Evolutionary conservation across 371 early-diverging fungal species (phyloP), one percentile per base, ranked within the genome.

Genomic region (Lichtheimia corymbifera): DNA sequence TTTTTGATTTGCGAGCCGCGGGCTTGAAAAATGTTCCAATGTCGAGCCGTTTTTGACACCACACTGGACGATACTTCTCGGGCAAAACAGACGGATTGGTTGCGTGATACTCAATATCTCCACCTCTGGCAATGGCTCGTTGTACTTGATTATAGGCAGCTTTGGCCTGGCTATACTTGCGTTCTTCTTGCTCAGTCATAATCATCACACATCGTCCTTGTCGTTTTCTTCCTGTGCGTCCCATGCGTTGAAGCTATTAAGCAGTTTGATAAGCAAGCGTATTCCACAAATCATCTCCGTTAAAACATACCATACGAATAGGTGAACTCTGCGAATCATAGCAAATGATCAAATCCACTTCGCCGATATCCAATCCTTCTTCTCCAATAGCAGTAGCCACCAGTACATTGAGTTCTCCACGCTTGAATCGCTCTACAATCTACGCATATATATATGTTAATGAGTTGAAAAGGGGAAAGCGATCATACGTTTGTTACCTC

Each of bases 311-410:
- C 93, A 94, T 89, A 45, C 93, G 87, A 61, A 91, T 88, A 2
- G 93, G 92, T 3, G 92, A 91, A 30, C 81, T 80, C 58, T 93
- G 93, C 3, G 91, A 81, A 64, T 97, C 97, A 65, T 86, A 97
- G 73, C 95, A 95, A 7, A 97, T 69, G 64, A 97, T 97, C 30
- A 97, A 73, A 66, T 97, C 97, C 2, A 97, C 92, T 60, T 97
- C 96, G 58, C 97, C 98, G 76, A 97, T 97, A 71, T 97, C 98
- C 24, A 97, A 74, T 1, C 98, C 98, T 79, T 97, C 98, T 77
- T 97, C 98, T 47, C 97, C 98, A 56, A 97, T 95, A 18, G 88
- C 92, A 0, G 98, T 96, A 3, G 93, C 87, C 0, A 97, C 95
- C 1, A 97, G 75, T 3, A 93, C 89, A 68, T 97, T 97, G 56